phyloP scores from a whole-genome alignment of 306 rosid genomes.

The Cyamopsis tetragonoloba region DNA sequence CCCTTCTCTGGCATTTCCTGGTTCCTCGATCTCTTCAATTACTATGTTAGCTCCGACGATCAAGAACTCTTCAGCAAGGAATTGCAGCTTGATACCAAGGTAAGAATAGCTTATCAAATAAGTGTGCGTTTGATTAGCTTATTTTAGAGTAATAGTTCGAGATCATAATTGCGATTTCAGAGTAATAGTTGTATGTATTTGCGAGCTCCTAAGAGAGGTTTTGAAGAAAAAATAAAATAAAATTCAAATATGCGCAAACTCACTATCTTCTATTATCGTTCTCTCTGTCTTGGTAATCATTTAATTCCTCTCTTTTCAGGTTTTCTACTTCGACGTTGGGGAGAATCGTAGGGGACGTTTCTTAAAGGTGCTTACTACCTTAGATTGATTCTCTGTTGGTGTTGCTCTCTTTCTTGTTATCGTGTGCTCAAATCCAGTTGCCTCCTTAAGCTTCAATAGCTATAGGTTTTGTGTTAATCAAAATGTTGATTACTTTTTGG shows the following conservation, averaged over 20 bases:
- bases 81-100: slow-evolving; percentile 97
- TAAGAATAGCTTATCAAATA: too few species aligned
- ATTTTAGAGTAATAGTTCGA: too few species aligned
- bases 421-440: background rate
- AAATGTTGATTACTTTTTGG: background rate
- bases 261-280: too few species aligned
- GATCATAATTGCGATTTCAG: too few species aligned
- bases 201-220: too few species aligned
- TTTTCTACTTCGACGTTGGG: slow-evolving; percentile 97
- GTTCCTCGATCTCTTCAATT: slow-evolving; percentile 98
- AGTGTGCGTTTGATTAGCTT: too few species aligned
- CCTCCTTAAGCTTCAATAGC: background rate
- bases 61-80: slow-evolving; percentile 96
- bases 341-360: slow-evolving; percentile 99
- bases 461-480: background rate
- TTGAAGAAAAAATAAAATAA: too few species aligned
- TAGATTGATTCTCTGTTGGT: background rate
- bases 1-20: slow-evolving; percentile 96
- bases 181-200: too few species aligned
- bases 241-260: too few species aligned
- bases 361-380: slow-evolving; percentile 61
- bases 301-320: slow-evolving; percentile 35
- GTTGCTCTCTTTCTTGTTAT: background rate
- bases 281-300: background rate
- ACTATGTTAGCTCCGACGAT: slow-evolving; percentile 87